Conservation (phyloP, 371 early-diverging fungal species). For the Mucor saturninus region DNA sequence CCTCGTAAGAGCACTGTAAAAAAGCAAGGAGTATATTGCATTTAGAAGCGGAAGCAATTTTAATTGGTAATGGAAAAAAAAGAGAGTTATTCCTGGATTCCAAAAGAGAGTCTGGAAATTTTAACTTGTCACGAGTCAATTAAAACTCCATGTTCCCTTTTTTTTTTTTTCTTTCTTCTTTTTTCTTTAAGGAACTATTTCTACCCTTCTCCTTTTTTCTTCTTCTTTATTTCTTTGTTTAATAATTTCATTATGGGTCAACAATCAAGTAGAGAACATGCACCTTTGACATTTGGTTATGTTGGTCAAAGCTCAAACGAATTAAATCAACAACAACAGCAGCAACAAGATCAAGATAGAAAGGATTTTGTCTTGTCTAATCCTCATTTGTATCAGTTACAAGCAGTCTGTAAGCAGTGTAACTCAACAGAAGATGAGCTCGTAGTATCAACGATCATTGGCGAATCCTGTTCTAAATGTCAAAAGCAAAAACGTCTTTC, state of each 20-base stretch:
- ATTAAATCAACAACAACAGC: background rate
- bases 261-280: slow-evolving; percentile 30
- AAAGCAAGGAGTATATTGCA: too few relatives aligned
- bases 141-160: slow-evolving; percentile 14
- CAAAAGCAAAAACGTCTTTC: slow-evolving; percentile 31
- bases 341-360: slow-evolving; percentile 4
- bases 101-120: background rate
- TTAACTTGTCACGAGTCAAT: background rate
- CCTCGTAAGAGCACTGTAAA: too few relatives aligned
- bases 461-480: slow-evolving; percentile 25
- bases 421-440: slow-evolving; percentile 6
- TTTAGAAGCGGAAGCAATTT: too few relatives aligned
- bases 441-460: slow-evolving; percentile 8
- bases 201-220: background rate
- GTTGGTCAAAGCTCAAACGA: slow-evolving; percentile 17
- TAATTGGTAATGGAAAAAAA: background rate
- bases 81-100: background rate
- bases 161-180: background rate
- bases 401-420: slow-evolving; percentile 25
- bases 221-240: slow-evolving; percentile 1
- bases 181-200: slow-evolving; percentile 7
- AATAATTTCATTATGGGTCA: slow-evolving; percentile 26
- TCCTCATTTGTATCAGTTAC: slow-evolving; percentile 32
- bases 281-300: slow-evolving; percentile 34
- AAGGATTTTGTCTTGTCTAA: slow-evolving; percentile 29